A percentile compares a stretch with the other conserved stretches of the same genome.
phyloP scores from a whole-genome alignment of 2,329 filamentous ascomycete genomes.

The Arthroderma sp. region DNA sequence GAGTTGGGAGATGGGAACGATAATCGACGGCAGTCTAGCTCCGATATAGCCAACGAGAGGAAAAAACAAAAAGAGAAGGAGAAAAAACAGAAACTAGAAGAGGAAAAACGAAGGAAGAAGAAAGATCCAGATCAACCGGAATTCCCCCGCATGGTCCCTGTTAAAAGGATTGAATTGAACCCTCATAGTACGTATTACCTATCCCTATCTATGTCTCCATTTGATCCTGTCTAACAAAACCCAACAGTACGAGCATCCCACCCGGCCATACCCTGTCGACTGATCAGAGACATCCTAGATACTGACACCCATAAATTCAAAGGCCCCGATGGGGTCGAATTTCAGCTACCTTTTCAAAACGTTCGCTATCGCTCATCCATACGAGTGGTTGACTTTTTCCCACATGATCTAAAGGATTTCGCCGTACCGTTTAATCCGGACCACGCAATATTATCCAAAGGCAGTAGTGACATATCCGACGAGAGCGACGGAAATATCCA shows the following conservation, averaged over 20 bases:
- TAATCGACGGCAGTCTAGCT: conserved; percentile 7
- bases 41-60: conserved; percentile 21
- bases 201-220: background rate
- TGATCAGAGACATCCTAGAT: conserved; percentile 40
- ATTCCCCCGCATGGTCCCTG: conserved; percentile 10
- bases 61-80: conserved; percentile 20
- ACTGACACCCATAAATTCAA: conserved; percentile 36
- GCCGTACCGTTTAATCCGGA: conserved; percentile 41
- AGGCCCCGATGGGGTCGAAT: conserved; percentile 34
- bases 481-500: conserved; percentile 21
- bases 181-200: conserved; percentile 28
- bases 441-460: conserved; percentile 38
- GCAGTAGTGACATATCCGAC: conserved; percentile 19
- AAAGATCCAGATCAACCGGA: conserved; percentile 12
- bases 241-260: conserved; percentile 37
- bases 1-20: conserved; percentile 25
- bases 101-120: conserved; percentile 21
- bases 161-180: conserved; percentile 25
- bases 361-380: conserved; percentile 56
- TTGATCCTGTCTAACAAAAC: background rate
- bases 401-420: conserved; percentile 60
- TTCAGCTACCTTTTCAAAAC: conserved; percentile 59
- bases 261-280: conserved; percentile 29
- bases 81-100: conserved; percentile 19
- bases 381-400: conserved; percentile 73